Percentiles rank a stretch among this genome's conserved stretches.
Evolutionary conservation across 176 grass and related monocot genomes (phyloP).

Genomic region (Cenchrus fungigraminus): DNA sequence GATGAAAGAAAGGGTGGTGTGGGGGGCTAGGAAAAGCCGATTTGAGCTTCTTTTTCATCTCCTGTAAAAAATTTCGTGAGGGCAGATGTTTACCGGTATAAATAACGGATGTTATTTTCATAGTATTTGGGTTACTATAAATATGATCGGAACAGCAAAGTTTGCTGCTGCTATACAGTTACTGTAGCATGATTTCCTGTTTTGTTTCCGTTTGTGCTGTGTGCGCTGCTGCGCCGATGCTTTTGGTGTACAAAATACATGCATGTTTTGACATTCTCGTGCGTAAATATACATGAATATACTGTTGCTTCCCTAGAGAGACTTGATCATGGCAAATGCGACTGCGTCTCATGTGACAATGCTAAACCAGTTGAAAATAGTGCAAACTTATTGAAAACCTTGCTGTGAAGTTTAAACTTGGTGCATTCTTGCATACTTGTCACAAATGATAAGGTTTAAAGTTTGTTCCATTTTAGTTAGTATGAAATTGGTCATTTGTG

Average conservation of each 20-base stretch:
- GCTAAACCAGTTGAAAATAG: not conserved
- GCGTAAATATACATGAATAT: not conserved
- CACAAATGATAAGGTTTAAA: not conserved
- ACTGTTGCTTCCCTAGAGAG: not conserved
- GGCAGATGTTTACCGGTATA: conserved; percentile 47
- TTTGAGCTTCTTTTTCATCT: conserved; percentile 32
- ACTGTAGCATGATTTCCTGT: not conserved
- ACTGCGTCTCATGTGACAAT: not conserved
- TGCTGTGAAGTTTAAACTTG: not conserved
- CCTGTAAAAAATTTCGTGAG: conserved; percentile 43
- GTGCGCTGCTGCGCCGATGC: not conserved
- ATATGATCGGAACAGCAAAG: conserved; percentile 40
- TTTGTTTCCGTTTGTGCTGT: not conserved
- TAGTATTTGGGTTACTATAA: conserved; percentile 15
- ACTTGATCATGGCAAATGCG: not conserved
- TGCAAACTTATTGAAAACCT: not conserved
- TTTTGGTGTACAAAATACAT: not conserved
- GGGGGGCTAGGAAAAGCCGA: conserved; percentile 8
- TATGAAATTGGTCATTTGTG: no score
- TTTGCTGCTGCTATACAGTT: conserved; percentile 9
- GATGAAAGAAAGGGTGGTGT: conserved; percentile 11
- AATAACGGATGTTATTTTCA: conserved; percentile 43
- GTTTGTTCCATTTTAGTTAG: not conserved
- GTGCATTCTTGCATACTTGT: not conserved
- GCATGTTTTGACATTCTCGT: not conserved